Percentiles rank a stretch among this genome's conserved stretches.
These are phyloP conservation scores for Tricholoma furcatifolium DNA, from an alignment of 768 basidiomycete genomes.

Conservation along the genomic window DNA sequence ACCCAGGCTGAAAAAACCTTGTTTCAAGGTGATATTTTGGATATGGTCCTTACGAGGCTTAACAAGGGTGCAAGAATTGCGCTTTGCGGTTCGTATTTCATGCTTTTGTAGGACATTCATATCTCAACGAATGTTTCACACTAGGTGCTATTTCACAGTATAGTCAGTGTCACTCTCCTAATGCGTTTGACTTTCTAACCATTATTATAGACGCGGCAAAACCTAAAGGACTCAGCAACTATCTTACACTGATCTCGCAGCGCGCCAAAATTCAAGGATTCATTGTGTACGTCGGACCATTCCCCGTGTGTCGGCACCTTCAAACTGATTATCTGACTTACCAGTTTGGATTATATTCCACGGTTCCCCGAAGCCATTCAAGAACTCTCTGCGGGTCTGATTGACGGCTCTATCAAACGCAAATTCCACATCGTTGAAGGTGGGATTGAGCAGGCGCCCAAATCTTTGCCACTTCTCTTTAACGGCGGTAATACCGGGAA, in stretches of 20 bases:
- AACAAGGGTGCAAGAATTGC: slow-evolving; percentile 77
- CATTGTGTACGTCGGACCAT: slow-evolving; percentile 58
- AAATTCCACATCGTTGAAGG: slow-evolving; percentile 79
- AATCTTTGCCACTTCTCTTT: slow-evolving; percentile 69
- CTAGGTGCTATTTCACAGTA: slow-evolving; percentile 84
- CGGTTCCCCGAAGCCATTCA: slow-evolving; percentile 57
- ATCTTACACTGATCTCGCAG: slow-evolving; percentile 68
- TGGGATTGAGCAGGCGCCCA: slow-evolving; percentile 69
- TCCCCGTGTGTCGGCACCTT: background rate
- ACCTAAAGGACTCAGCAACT: slow-evolving; percentile 67
- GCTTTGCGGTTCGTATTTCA: slow-evolving; percentile 69
- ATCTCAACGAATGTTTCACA: background rate
- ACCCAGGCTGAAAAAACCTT: background rate
- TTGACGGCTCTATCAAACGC: slow-evolving; percentile 70
- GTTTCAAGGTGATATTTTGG: slow-evolving; percentile 70
- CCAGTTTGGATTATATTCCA: slow-evolving; percentile 70
- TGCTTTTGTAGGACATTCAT: background rate
- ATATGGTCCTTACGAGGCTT: slow-evolving; percentile 71
- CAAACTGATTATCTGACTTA: background rate
- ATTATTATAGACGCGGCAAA: slow-evolving; percentile 46
- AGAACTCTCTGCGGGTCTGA: slow-evolving; percentile 57
- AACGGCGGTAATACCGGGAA: slow-evolving; percentile 80
- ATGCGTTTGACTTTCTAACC: background rate
- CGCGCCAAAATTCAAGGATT: slow-evolving; percentile 85
- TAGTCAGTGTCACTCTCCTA: slow-evolving; percentile 42